Base-by-base conservation (phyloP, 2,329 filamentous ascomycete genomes). In the Pyrenophora teres region DNA sequence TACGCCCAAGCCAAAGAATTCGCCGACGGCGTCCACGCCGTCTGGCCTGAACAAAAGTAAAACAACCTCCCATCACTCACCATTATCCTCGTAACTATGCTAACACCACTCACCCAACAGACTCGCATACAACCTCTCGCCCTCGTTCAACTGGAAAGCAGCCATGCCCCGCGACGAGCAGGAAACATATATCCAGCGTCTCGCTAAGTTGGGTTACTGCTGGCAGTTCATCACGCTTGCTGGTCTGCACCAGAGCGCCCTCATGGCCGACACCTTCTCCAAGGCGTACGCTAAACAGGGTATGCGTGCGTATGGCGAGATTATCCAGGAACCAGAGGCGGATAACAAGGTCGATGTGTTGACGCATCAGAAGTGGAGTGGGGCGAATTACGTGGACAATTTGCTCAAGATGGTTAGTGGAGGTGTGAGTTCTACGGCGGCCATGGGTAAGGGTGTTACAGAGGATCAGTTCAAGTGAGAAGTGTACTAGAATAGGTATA, bases 161-260 rank as follows among this genome's bases (percentile, higher is more conserved):
- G 94, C 93, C 67, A 97, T 97, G 92, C 83, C 90, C 38, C 86
- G 89, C 62, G 82, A 83, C 46, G 93, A 97, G 74, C 94, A 99
- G 79, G 91, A 96, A 80, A 99, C 94, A 16, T 99, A 97, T 80
- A 99, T 99, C 80, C 81, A 87, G 58, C 90, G 94, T 36, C 88
- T 99, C 35, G 92, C 87, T 55, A 70, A 80, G 57, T 84, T 99
- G 41, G 94, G 94, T 58, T 99, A 99, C 84, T 96, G 91, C 85
- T 99, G 94, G 94, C 94, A 99, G 77, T 99, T 99, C 82, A 99
- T 99, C 81, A 99, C 94, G n/a, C 85, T 99, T 40, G 94, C 93
- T 4, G 94, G 94, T 63, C 83, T 99, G 71, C 94, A 99, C 81
- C 96, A 91, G 57, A 97, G 91, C 3, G 94, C 93, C 32, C 85